Conservation (phyloP, 2,329 filamentous ascomycete genomes). For the Fonsecaea erecta region DNA sequence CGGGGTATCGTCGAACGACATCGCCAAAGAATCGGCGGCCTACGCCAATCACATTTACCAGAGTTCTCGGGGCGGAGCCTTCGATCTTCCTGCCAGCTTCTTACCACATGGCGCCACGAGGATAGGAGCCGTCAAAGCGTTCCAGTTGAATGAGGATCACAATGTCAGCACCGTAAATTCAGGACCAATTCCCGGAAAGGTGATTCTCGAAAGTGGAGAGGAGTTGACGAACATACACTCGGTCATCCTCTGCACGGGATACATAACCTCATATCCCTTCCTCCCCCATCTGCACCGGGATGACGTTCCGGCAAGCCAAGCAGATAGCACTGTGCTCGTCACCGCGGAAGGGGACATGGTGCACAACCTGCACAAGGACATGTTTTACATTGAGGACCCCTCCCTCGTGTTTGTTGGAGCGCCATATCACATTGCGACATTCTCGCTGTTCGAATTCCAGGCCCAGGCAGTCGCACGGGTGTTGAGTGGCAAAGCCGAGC, state of each 20-base stretch:
- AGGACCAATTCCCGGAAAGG: conserved; percentile 54
- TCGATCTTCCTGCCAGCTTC: conserved; percentile 60
- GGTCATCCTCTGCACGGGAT: conserved; percentile 70
- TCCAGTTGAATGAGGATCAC: conserved; percentile 41
- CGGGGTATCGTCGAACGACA: conserved; percentile 60
- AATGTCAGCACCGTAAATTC: conserved; percentile 24
- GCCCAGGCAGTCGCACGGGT: conserved; percentile 65
- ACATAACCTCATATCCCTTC: conserved; percentile 70
- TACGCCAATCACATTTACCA: conserved; percentile 55
- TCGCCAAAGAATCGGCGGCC: conserved; percentile 57
- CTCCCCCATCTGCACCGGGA: conserved; percentile 58
- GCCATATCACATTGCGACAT: conserved; percentile 69
- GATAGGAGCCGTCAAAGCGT: conserved; percentile 58
- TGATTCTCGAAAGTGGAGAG: conserved; percentile 60
- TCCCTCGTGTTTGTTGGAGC: conserved; percentile 67
- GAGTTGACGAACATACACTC: conserved; percentile 62
- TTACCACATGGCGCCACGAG: conserved; percentile 60
- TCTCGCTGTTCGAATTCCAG: conserved; percentile 73
- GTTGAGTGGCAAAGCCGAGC: conserved; percentile 54
- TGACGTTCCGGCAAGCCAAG: conserved; percentile 50
- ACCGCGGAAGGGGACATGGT: conserved; percentile 63
- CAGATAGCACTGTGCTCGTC: conserved; percentile 61
- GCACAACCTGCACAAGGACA: conserved; percentile 72
- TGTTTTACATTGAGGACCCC: conserved; percentile 72
- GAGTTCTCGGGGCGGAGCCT: conserved; percentile 64